A percentile compares a stretch with the other conserved stretches of the same genome.
Evolutionary conservation across 805 yeast genomes (phyloP).

Genomic region (Jamesozyma lodderae): DNA sequence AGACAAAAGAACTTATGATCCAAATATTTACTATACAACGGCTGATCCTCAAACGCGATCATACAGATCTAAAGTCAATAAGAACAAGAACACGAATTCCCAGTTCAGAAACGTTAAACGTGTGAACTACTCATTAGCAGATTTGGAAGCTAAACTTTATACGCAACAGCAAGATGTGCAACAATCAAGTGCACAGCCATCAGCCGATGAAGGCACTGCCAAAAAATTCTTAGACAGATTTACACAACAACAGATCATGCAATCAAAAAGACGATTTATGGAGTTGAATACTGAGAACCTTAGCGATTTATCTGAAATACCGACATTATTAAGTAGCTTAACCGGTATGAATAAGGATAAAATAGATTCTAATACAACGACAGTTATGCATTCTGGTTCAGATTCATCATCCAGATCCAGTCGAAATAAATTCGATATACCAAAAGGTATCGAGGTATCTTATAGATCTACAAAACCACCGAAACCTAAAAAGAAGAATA

Average conservation of each 20-base stretch:
- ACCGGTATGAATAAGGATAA: conserved; percentile 27
- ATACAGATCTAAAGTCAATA: conserved; percentile 14
- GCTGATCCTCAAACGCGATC: conserved; percentile 16
- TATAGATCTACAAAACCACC: conserved; percentile 31
- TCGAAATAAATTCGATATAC: conserved; percentile 25
- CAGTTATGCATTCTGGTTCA: conserved; percentile 4
- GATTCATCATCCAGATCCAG: conserved; percentile 12
- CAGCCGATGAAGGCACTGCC: conserved; percentile 8
- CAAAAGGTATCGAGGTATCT: conserved; percentile 21
- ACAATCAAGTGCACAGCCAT: conserved; percentile 4
- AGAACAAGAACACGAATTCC: conserved; percentile 9
- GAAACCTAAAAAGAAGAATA: conserved; percentile 23
- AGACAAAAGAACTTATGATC: conserved; percentile 26
- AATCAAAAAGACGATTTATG: conserved; percentile 27
- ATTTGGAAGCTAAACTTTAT: conserved; percentile 26
- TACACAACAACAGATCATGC: conserved; percentile 24
- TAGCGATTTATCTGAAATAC: conserved; percentile 22
- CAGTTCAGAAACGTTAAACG: conserved; percentile 25
- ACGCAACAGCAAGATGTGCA: conserved; percentile 7
- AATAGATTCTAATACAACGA: conserved; percentile 18
- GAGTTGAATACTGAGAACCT: conserved; percentile 28
- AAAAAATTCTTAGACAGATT: conserved; percentile 16
- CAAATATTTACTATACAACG: conserved; percentile 27
- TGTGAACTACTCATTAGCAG: conserved; percentile 30
- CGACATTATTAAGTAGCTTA: conserved; percentile 23